Base-by-base conservation (phyloP, 441 rosid species). In the Omphalea diandra region DNA sequence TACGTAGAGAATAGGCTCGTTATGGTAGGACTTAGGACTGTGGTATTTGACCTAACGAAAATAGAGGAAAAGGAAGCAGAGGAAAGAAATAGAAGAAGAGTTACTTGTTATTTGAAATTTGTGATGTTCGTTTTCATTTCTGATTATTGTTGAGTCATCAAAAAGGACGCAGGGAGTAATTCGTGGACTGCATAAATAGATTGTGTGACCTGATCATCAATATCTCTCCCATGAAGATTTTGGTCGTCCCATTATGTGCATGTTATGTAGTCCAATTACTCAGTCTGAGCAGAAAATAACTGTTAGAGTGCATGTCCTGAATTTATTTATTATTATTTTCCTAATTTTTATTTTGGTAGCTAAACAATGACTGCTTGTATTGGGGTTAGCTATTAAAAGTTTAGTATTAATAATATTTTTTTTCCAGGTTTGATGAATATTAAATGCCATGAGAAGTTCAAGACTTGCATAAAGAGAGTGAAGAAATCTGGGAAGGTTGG, bases 381-480 rank as follows among this genome's bases (percentile, higher is more conserved):
- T n/a, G n/a, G n/a, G n/a, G n/a, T n/a, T n/a, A n/a, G n/a, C 20
- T 6, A 7, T 24, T 52, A n/a, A 38, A 24, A 20, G 56, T 15
- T 43, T 26, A 15, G n/a, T 26, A 17, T 35, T 1, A n/a, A 20
- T 50, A 50, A 66, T 36, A 24, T 4, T 41, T 6, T 46, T 26
- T 40, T 68, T 53, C 15, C 81, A 94, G 97, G 97, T 61, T 32
- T 91, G 83, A 85, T 68, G 29, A 78, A 70, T 75, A 46, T 91
- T 59, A 85, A 79, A 77, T 94, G 98, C 73, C 97, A 94, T 59
- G 87, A 90, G 83, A 91, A 88, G 83, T 94, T 94, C 68, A 84
- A 91, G 83, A 79, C 53, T 22, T 94, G 97, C 76, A 85, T 91
- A 55, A 87, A 70, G 81, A 90, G 80, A 76, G 90, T 91, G 57